Evolutionary conservation across 345 rosid species (phyloP), one percentile per base, ranked within the genome.

Genomic region (Arabis hirsuta): DNA sequence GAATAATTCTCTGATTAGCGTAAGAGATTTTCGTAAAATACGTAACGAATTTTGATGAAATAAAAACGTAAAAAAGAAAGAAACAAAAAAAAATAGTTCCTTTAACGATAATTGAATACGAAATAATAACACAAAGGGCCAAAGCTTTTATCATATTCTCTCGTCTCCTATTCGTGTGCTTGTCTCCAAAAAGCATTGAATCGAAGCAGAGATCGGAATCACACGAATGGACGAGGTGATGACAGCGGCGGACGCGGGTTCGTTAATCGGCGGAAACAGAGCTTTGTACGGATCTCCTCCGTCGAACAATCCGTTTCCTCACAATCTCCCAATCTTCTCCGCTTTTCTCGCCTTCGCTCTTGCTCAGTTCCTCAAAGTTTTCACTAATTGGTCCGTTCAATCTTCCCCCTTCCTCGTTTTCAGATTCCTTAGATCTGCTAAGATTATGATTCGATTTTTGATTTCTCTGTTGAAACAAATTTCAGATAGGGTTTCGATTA

Each of bases 341-440:
- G 91, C 98, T 22, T 89, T 94, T 72, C 92, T 90, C 11, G 92
- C 98, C 55, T 91, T 85, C 80, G 90, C 98, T 34, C 76, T 94
- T 46, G 98, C 98, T 68, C 98, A 94, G 79, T 86, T 91, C 83
- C 97, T 94, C 81, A 94, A 94, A 85, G 77, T 93, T 76, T 93
- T 93, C 86, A 93, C 97, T 69, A 82, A 91, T 81, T 91, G 98
- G 96, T 90, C 80, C 73, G 82, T 87, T 52, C 51, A 27, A 66
- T 74, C 63, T 67, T 27, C n/a, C 19, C 6, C 12, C 19, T 14
- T 13, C 31, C 45, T 8, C 63, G 0, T 12, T 14, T 6, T 60
- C 31, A 45, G 10, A 34, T 46, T 71, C 0, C 39, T 50, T 26
- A 9, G 45, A 44, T 78, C 55, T 55, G 58, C 43, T 71, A 22